Conservation (phyloP, 371 early-diverging fungal genomes). For the Catenaria anguillulae region DNA sequence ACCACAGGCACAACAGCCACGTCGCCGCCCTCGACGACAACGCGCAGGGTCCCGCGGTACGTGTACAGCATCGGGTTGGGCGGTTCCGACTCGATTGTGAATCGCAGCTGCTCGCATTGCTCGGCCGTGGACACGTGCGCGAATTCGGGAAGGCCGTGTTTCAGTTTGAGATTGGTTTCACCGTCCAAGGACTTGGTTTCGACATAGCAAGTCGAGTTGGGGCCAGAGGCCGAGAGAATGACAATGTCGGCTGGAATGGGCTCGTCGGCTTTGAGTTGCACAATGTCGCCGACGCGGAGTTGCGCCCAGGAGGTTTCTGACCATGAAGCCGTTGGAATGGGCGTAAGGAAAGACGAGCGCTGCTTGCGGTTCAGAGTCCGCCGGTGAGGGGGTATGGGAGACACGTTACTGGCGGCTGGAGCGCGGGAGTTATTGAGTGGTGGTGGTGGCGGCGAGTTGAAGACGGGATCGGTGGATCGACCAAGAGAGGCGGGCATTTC, state of each 20-base stretch:
- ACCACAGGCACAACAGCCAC: constrained; percentile 34
- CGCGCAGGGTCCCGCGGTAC: constrained; percentile 34
- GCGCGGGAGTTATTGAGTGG: no score
- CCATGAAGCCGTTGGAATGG: not conserved
- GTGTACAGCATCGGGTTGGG: constrained; percentile 51
- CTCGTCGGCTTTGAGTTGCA: constrained; percentile 25
- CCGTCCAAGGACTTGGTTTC: constrained; percentile 60
- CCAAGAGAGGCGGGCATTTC: no score
- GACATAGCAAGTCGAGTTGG: constrained; percentile 39
- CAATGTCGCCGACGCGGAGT: constrained; percentile 11
- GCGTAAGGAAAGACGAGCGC: not conserved
- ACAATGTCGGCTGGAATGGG: constrained; percentile 46
- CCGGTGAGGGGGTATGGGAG: not conserved
- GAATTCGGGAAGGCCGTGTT: constrained; percentile 17
- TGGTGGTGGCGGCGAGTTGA: no score
- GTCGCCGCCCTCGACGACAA: no score
- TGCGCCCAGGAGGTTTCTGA: not conserved
- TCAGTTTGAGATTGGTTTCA: constrained; percentile 46
- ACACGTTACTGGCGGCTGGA: not conserved
- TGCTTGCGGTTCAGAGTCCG: not conserved
- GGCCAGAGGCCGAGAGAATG: constrained; percentile 25
- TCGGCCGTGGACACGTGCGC: not conserved
- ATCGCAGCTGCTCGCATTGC: constrained; percentile 6
- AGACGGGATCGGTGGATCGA: no score
- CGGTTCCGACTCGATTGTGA: not conserved